A percentile compares a stretch with the other conserved stretches of the same genome.
Evolutionary conservation across 1,284 basidiomycete species (phyloP).

Genomic region (Bondarzewia mesenterica): DNA sequence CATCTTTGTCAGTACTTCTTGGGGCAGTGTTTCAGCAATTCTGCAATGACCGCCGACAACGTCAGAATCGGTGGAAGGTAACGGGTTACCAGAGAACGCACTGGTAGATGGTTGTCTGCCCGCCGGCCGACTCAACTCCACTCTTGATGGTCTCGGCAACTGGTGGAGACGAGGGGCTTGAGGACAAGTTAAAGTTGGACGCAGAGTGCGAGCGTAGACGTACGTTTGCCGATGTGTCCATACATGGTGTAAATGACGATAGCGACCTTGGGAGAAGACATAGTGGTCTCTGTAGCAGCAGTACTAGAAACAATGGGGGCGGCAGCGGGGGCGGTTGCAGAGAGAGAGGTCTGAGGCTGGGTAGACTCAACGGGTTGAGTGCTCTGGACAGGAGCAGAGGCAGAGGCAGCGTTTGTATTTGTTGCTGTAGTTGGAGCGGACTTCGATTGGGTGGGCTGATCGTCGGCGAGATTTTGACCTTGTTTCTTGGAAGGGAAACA

Average conservation of each 20-base stretch:
- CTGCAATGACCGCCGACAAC: slow-evolving; percentile 24
- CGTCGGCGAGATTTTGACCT: neutral
- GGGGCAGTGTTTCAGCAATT: slow-evolving; percentile 78
- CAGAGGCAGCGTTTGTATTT: neutral
- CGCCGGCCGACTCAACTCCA: slow-evolving; percentile 69
- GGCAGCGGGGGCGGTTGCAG: neutral
- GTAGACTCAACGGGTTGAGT: neutral
- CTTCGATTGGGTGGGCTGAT: neutral
- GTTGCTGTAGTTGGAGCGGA: neutral
- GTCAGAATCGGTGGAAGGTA: neutral
- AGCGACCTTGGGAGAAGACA: slow-evolving; percentile 52
- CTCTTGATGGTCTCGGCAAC: slow-evolving; percentile 76
- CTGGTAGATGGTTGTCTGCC: slow-evolving; percentile 68
- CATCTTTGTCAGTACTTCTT: slow-evolving; percentile 74
- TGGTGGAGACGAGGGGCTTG: slow-evolving; percentile 20
- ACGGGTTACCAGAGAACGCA: slow-evolving; percentile 27
- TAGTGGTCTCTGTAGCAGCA: slow-evolving; percentile 11
- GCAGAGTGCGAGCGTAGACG: slow-evolving; percentile 19
- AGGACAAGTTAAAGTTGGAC: neutral
- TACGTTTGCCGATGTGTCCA: slow-evolving; percentile 70
- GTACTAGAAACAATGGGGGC: neutral
- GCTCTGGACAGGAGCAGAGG: neutral
- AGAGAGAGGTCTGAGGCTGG: neutral
- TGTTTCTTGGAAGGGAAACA: slow-evolving; percentile 5
- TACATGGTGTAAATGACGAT: slow-evolving; percentile 82